These are phyloP conservation scores for Botryotinia globosa DNA, from an alignment of 2,329 filamentous ascomycete species.

Conservation along the genomic window DNA sequence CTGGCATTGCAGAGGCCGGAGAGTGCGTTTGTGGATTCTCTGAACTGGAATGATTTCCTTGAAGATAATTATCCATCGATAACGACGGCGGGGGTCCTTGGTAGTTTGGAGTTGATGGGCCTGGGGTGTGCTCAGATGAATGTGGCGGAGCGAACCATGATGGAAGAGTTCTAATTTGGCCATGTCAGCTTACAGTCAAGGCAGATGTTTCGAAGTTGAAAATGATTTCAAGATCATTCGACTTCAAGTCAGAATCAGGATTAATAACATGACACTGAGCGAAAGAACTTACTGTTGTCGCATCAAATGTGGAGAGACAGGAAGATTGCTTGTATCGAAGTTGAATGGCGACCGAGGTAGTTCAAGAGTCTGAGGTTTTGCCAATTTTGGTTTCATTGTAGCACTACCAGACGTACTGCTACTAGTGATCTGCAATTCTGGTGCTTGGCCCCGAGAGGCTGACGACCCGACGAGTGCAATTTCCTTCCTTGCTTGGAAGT, in stretches of 20 bases:
- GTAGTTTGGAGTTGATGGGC: constrained; percentile 32
- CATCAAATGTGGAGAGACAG: constrained; percentile 34
- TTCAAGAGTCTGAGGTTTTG: constrained; percentile 33
- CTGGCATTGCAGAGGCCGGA: constrained; percentile 24
- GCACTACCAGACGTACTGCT: constrained; percentile 28
- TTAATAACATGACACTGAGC: neutral
- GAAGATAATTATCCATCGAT: constrained; percentile 33
- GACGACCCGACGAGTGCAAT: constrained; percentile 61
- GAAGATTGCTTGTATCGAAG: constrained; percentile 37
- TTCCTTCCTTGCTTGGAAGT: constrained; percentile 93
- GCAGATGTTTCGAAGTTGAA: neutral
- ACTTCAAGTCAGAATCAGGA: neutral
- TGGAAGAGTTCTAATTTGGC: constrained; percentile 23
- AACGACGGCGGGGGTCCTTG: constrained; percentile 24
- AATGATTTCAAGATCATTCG: constrained; percentile 4
- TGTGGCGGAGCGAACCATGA: constrained; percentile 32
- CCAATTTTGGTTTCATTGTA: constrained; percentile 28
- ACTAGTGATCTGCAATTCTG: constrained; percentile 36
- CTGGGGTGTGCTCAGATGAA: constrained; percentile 32
- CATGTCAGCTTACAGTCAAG: constrained; percentile 16
- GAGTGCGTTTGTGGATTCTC: constrained; percentile 28
- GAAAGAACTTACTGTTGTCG: constrained; percentile 34
- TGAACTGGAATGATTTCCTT: constrained; percentile 29
- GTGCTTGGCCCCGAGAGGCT: constrained; percentile 37
- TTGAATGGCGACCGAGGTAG: constrained; percentile 37